Evolutionary conservation across 2,329 filamentous ascomycete genomes (phyloP).

Genomic region (Sordariomycetes sp.): DNA sequence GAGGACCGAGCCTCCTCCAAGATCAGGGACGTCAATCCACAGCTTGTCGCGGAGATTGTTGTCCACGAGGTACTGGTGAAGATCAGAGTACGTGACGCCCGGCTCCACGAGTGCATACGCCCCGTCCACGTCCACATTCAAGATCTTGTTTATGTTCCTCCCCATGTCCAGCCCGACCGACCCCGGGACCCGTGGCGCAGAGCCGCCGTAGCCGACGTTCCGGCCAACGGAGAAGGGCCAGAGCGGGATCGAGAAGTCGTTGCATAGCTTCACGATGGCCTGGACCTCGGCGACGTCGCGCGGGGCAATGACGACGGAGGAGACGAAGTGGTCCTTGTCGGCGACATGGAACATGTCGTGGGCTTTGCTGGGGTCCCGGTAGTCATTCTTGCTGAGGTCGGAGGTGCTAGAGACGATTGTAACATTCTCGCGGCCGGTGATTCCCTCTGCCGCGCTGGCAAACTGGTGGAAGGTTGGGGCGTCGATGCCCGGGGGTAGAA

Average conservation of each 20-base stretch:
- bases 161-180: conserved; percentile 41
- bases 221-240: conserved; percentile 38
- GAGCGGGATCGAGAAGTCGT: conserved; percentile 31
- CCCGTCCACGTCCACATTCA: conserved; percentile 37
- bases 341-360: conserved; percentile 27
- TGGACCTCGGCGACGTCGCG: conserved; percentile 31
- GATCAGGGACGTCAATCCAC: conserved; percentile 30
- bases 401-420: conserved; percentile 6
- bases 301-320: conserved; percentile 22
- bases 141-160: conserved; percentile 37
- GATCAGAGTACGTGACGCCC: conserved; percentile 39
- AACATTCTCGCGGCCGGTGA: conserved; percentile 15
- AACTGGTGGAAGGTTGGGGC: conserved; percentile 12
- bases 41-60: conserved; percentile 25
- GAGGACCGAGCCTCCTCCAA: conserved; percentile 30
- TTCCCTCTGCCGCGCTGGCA: conserved; percentile 7
- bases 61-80: conserved; percentile 37
- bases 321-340: conserved; percentile 29
- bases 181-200: conserved; percentile 38
- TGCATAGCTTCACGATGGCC: conserved; percentile 30
- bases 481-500: conserved; percentile 1
- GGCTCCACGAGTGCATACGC: conserved; percentile 43
- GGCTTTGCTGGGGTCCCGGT: conserved; percentile 12
- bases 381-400: conserved; percentile 9
- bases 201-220: conserved; percentile 44